Evolutionary conservation across 1,284 basidiomycete species (phyloP), one percentile per base, ranked within the genome.

Genomic region (Heterobasidion parviporum): DNA sequence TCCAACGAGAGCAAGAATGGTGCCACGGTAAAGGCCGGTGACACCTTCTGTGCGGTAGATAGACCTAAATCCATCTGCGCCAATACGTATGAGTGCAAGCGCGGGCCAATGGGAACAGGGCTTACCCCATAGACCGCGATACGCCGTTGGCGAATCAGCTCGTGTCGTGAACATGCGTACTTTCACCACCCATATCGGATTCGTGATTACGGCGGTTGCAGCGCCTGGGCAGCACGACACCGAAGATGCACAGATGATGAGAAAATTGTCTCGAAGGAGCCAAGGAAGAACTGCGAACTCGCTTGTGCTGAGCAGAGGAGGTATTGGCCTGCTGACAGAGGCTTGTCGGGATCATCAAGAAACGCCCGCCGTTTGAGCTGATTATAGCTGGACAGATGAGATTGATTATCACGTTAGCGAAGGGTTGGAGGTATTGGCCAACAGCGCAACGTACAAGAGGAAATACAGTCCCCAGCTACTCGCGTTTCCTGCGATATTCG

Each of bases 161-260:
- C 73, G 75, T 0, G 92, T 92, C 1, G 94, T 94, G 66, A 98
- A 99, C 85, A 99, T 96, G 58, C 96, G 84, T 7, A 98, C 96
- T 74, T 98, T 94, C 59, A 99, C 90, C 10, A 99, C 92, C 96
- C 96, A 99, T 63, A 99, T 86, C 0, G 97, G 97, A 70, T 99
- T 99, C 8, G 97, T 99, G 69, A 98, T 81, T 59, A 98, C 77
- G 0, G 96, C 94, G 2, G 95, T 98, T 35, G 88, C 85, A 7
- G 94, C 91, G 71, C 93, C 93, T 95, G 67, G 35, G 16, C 57
- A 41, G 34, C 9, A 45, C 26, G 26, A 26, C 26, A 26, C 26
- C 26, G 43, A 41, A 48, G 54, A 51, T 60, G 56, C 68, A 60
- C 52, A 41, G 16, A 33, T 43, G 53, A 46, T 18, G 59, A 50